Evolutionary conservation across 805 yeast genomes (phyloP).

Genomic region (Schwanniomyces pseudopolymorphus): DNA sequence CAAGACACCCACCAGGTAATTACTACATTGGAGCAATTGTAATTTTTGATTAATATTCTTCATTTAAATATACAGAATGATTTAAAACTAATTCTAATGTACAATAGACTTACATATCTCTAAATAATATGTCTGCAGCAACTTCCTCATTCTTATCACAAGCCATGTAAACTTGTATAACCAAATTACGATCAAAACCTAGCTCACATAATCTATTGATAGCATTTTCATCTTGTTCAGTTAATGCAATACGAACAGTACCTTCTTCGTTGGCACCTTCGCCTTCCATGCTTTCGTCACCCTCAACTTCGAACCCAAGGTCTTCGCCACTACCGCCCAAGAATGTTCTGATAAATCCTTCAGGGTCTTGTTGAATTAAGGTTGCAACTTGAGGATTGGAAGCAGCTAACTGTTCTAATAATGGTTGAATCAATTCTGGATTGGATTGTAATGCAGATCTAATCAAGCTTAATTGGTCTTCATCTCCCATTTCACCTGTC

Average conservation of each 20-base stretch:
- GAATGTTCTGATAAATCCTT: constrained; percentile 74
- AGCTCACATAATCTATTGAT: constrained; percentile 85
- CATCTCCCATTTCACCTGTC: constrained; percentile 45
- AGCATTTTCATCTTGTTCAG: constrained; percentile 87
- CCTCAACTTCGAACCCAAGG: constrained; percentile 41
- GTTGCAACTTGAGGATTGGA: constrained; percentile 84
- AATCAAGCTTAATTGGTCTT: constrained; percentile 51
- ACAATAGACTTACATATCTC: constrained; percentile 31
- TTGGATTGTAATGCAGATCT: constrained; percentile 79
- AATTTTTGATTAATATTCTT: constrained; percentile 2
- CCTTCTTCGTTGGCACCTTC: constrained; percentile 37
- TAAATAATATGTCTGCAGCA: constrained; percentile 87
- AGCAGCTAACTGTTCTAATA: constrained; percentile 77
- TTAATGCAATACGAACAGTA: constrained; percentile 55
- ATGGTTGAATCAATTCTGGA: constrained; percentile 84
- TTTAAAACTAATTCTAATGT: constrained; percentile 11
- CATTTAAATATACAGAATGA: neutral
- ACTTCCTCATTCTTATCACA: constrained; percentile 97
- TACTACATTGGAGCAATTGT: constrained; percentile 11
- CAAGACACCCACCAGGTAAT: constrained; percentile 11
- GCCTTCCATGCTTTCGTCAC: constrained; percentile 34
- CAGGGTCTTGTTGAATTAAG: constrained; percentile 83
- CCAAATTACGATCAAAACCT: constrained; percentile 87
- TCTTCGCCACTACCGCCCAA: constrained; percentile 62
- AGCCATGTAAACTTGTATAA: constrained; percentile 92